These are phyloP conservation scores for Abelmoschus esculentus DNA, from an alignment of 345 rosid genomes.

Conservation along the genomic window DNA sequence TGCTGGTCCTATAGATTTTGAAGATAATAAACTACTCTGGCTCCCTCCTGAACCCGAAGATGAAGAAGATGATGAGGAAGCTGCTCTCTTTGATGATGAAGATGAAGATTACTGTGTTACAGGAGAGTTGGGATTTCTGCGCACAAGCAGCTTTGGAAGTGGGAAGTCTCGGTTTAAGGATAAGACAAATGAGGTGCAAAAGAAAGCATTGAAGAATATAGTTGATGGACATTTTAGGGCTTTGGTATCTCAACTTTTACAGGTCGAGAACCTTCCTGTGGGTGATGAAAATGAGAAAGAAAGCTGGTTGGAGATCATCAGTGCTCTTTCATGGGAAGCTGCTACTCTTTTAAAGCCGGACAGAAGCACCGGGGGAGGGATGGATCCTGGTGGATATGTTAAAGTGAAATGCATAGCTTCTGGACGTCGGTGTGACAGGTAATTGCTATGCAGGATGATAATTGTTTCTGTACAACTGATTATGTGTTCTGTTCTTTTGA, in stretches of 20 bases:
- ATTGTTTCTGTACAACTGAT: background rate
- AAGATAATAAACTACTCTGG: conserved; percentile 83
- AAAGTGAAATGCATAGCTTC: conserved; percentile 96
- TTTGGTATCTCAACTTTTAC: conserved; percentile 79
- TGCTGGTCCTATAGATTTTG: conserved; percentile 77
- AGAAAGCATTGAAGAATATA: conserved; percentile 76
- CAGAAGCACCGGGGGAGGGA: conserved; percentile 86
- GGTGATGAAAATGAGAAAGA: conserved; percentile 55
- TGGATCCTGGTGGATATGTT: conserved; percentile 99
- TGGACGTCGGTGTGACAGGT: conserved; percentile 80
- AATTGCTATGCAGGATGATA: conserved; percentile 17
- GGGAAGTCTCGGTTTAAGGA: conserved; percentile 62
- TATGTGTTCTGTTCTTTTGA: background rate
- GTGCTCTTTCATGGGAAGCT: conserved; percentile 95
- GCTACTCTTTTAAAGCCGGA: conserved; percentile 92
- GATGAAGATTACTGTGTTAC: conserved; percentile 59
- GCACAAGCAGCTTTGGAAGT: conserved; percentile 68
- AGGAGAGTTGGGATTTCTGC: conserved; percentile 83
- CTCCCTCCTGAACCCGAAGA: conserved; percentile 98
- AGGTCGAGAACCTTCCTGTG: conserved; percentile 72
- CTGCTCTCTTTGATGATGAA: conserved; percentile 50
- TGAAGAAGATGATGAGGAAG: conserved; percentile 88
- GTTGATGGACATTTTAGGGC: conserved; percentile 97
- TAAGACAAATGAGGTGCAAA: conserved; percentile 65
- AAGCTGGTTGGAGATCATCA: conserved; percentile 86